Percentiles rank a stretch among this genome's conserved stretches.
phyloP scores from a whole-genome alignment of 139 green algal species.

The Coelastrella sp. region DNA sequence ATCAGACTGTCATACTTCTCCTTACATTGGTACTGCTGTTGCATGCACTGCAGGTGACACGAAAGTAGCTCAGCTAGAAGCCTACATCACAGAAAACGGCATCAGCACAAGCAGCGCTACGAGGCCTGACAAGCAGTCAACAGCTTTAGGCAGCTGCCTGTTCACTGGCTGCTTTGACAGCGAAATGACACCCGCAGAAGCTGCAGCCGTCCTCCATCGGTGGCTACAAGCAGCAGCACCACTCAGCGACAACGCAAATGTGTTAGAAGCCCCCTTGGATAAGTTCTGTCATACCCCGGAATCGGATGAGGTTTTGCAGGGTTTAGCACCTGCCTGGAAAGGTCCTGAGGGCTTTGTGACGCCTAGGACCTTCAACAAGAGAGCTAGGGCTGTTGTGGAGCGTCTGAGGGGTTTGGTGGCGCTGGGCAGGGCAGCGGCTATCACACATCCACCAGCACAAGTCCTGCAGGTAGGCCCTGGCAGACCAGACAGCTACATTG shows the following conservation, averaged over 20 bases:
- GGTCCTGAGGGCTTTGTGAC: not conserved
- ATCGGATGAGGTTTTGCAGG: not conserved
- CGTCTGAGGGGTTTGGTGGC: slow-evolving; percentile 23
- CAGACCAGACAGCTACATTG: no score
- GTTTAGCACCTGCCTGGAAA: not conserved
- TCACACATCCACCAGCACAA: not conserved
- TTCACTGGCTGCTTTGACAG: not conserved
- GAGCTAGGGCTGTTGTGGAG: not conserved
- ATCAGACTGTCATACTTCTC: no score
- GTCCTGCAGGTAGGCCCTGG: not conserved
- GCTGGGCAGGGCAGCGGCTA: slow-evolving; percentile 26
- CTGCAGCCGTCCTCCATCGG: not conserved
- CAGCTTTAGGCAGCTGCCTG: slow-evolving; percentile 11
- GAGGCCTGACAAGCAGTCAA: not conserved
- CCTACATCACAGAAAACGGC: not conserved
- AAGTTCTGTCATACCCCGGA: not conserved
- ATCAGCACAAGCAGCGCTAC: not conserved
- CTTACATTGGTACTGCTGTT: no score
- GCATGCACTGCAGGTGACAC: no score
- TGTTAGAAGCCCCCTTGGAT: not conserved
- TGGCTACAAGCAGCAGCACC: slow-evolving; percentile 17
- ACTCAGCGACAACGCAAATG: not conserved
- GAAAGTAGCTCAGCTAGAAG: not conserved
- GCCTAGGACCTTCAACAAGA: not conserved
- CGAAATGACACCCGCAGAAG: not conserved